These are phyloP conservation scores for Podosphaera xanthii DNA, from an alignment of 2,329 filamentous ascomycete species.

Conservation along the genomic window DNA sequence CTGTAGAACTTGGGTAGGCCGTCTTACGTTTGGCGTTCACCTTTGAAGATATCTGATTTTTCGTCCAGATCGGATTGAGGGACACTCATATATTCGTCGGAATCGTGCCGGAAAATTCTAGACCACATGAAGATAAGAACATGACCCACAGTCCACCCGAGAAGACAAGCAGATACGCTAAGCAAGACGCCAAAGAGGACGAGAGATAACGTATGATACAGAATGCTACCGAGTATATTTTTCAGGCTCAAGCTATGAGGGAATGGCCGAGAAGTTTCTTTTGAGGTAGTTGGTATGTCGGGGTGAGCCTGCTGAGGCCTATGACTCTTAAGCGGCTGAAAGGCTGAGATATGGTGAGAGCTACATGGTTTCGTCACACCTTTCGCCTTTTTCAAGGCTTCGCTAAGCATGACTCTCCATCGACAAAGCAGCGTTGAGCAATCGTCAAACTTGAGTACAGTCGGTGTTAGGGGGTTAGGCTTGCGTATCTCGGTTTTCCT, in stretches of 20 bases:
- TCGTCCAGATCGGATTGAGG: neutral
- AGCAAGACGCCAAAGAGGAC: slow-evolving; percentile 45
- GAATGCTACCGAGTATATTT: slow-evolving; percentile 28
- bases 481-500: slow-evolving; percentile 19
- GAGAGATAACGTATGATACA: slow-evolving; percentile 41
- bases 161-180: slow-evolving; percentile 41
- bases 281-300: slow-evolving; percentile 16
- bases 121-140: slow-evolving; percentile 36
- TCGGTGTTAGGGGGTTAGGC: slow-evolving; percentile 10
- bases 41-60: no score
- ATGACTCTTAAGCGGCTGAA: slow-evolving; percentile 8
- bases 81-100: neutral
- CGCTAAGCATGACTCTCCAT: slow-evolving; percentile 27
- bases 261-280: slow-evolving; percentile 19
- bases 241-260: slow-evolving; percentile 2
- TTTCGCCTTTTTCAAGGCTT: slow-evolving; percentile 15
- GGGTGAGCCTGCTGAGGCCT: slow-evolving; percentile 8
- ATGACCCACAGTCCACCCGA: slow-evolving; percentile 44
- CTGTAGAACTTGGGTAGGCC: no score
- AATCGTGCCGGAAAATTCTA: slow-evolving; percentile 24
- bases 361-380: slow-evolving; percentile 3
- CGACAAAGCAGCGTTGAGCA: slow-evolving; percentile 29
- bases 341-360: slow-evolving; percentile 4
- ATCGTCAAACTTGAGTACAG: slow-evolving; percentile 16
- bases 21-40: no score